Evolutionary conservation across 495 filamentous ascomycete genomes (phyloP), one percentile per base, ranked within the genome.

Genomic region (Xylaria bambusicola): DNA sequence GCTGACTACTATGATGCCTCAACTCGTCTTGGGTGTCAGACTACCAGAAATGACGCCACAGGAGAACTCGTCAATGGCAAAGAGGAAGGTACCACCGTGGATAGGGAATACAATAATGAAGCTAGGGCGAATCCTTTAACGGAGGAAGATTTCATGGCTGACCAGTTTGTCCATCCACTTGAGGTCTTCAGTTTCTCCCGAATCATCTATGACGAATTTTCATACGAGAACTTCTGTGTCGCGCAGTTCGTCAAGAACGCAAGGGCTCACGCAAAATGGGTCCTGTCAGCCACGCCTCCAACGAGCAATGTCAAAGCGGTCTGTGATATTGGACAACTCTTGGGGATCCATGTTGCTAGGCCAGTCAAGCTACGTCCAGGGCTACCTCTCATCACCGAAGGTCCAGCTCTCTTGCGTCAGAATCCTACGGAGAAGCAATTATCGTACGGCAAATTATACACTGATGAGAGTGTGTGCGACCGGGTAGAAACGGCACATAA

Each of bases 181-280:
- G 85, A 89, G 53, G 77, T 78, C 53, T 89, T 86, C 69, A 72
- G 70, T 10, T 91, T 82, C 62, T 77, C 82, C 51, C 82, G 88
- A 0, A 62, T 89, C 13, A 76, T 91, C 3, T 78, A 89, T 44
- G 88, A 91, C 64, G 88, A 91, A 53, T 90, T 83, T 67, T 83
- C 85, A 1, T 87, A 88, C 62, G 67, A 77, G 35, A 71, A 78
- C 13, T 62, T 73, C 20, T 62, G 73, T 3, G 52, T 68, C 21
- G 58, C 56, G 3, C 52, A 61, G n/a, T 76, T 79, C 58, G 61
- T 75, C 23, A 55, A 60, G 24, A 60, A 70, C 12, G 62, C 85
- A 0, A 58, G 76, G 6, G 78, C 83, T 24, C 72, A 75, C 45
- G 80, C 81, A 9, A 83, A 81, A 55, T 91, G 88, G 88, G 73